Percentiles rank a stretch among this genome's conserved stretches.
Conservation (phyloP, 2,329 filamentous ascomycete species). For the Microdochium paspali region DNA sequence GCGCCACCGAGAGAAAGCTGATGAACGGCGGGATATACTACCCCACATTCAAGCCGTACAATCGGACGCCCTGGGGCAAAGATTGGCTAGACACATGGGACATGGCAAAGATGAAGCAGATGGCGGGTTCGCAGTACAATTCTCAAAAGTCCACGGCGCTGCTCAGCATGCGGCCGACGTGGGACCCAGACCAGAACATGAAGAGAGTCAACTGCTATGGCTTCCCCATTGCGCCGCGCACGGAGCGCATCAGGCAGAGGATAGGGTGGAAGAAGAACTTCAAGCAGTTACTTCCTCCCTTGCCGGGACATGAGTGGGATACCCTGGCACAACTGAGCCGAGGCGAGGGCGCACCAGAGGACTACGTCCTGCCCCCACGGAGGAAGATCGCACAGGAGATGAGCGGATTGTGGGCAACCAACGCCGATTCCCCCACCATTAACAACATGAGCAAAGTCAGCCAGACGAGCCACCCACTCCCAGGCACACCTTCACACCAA, state of each 20-base stretch:
- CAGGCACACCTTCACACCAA: too few species aligned
- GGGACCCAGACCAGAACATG: conserved; percentile 24
- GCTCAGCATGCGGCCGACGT: conserved; percentile 16
- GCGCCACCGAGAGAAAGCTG: too few species aligned
- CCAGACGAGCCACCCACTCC: too few species aligned
- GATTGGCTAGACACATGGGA: conserved; percentile 44
- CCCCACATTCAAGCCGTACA: too few species aligned
- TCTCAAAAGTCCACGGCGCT: conserved; percentile 16
- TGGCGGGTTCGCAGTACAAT: conserved; percentile 36
- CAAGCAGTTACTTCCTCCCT: conserved; percentile 41
- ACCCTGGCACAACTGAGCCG: conserved; percentile 34
- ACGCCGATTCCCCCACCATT: too few species aligned
- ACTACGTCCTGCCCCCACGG: conserved; percentile 28
- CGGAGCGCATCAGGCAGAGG: conserved; percentile 30
- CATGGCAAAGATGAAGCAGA: conserved; percentile 28
- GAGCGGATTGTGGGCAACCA: background rate
- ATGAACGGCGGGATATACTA: too few species aligned
- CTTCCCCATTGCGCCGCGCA: conserved; percentile 26
- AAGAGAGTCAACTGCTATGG: conserved; percentile 41
- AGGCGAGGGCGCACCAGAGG: conserved; percentile 24
- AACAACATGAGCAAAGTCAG: too few species aligned
- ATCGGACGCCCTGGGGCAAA: too few species aligned
- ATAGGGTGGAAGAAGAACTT: conserved; percentile 37
- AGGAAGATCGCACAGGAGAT: conserved; percentile 18
- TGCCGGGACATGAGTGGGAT: conserved; percentile 46